Evolutionary conservation across 495 filamentous ascomycete genomes (phyloP).

Genomic region (Halenospora varia): DNA sequence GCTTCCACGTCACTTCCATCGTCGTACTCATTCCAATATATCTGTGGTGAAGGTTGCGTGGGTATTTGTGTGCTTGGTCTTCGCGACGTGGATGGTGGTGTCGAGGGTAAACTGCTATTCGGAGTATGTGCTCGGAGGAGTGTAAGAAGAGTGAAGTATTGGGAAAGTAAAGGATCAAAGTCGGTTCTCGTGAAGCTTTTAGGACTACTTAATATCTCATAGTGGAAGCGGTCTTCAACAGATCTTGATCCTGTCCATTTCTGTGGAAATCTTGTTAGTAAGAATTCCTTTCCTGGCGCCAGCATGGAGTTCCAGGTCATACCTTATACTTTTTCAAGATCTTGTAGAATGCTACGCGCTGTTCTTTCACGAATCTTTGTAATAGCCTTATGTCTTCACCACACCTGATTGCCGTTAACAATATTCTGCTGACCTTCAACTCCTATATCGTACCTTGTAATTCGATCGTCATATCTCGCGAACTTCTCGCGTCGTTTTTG

Average conservation of each 20-base stretch:
- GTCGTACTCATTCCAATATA: constrained; percentile 67
- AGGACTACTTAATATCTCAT: constrained; percentile 49
- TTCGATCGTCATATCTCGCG: constrained; percentile 42
- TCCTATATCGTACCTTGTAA: constrained; percentile 39
- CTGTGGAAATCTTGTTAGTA: too few relatives aligned
- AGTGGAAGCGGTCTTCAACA: constrained; percentile 53
- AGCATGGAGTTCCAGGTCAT: neutral
- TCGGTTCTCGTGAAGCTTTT: constrained; percentile 60
- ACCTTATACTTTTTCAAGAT: constrained; percentile 70
- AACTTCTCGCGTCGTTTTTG: constrained; percentile 39
- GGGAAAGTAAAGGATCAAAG: constrained; percentile 47
- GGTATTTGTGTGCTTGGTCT: constrained; percentile 16
- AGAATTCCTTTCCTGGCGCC: too few relatives aligned
- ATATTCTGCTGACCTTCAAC: neutral
- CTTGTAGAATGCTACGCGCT: constrained; percentile 64
- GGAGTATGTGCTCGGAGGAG: constrained; percentile 38
- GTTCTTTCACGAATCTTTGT: constrained; percentile 57
- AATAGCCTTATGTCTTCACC: constrained; percentile 59
- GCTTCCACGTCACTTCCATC: constrained; percentile 52
- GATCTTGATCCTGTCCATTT: constrained; percentile 66
- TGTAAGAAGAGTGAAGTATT: constrained; percentile 51
- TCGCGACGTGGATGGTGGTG: constrained; percentile 17
- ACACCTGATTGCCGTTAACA: constrained; percentile 34
- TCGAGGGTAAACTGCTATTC: constrained; percentile 6
- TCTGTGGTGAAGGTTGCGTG: constrained; percentile 2